Percentiles rank a stretch among this genome's conserved stretches.
Conservation (phyloP, 1,284 basidiomycete species). For the Ustilago cynodontis region DNA sequence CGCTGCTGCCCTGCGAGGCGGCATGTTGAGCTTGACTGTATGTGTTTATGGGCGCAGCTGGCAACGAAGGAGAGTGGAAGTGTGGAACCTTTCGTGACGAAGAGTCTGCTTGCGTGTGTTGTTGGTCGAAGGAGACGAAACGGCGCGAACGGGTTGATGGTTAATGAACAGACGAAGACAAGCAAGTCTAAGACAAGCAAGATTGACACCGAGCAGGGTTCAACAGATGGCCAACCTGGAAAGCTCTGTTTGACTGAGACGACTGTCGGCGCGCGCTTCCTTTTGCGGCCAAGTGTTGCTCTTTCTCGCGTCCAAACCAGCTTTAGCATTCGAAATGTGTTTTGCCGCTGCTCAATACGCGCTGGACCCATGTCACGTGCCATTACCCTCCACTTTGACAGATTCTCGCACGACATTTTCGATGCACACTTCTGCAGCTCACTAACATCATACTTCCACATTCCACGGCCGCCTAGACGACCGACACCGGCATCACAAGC, state of each 20-base stretch:
- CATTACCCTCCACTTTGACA: constrained; percentile 8
- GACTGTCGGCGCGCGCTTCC: not conserved
- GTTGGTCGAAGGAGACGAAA: too few species aligned
- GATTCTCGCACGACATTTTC: constrained; percentile 29
- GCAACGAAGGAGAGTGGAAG: too few species aligned
- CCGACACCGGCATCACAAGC: too few species aligned
- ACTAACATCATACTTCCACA: not conserved
- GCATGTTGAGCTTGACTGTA: constrained; percentile 7
- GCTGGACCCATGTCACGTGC: constrained; percentile 32
- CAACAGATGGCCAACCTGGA: not conserved
- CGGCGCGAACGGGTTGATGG: not conserved
- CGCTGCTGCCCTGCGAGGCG: constrained; percentile 44
- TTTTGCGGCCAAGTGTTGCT: constrained; percentile 15
- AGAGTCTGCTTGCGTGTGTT: too few species aligned
- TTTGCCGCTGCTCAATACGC: constrained; percentile 17
- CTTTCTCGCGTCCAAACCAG: constrained; percentile 9
- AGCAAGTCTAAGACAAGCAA: too few species aligned
- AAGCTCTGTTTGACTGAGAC: not conserved
- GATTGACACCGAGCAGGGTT: not conserved
- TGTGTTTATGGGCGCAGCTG: too few species aligned
- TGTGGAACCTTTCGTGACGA: not conserved
- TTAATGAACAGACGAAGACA: too few species aligned
- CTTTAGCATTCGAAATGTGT: constrained; percentile 5
- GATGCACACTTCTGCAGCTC: not conserved
- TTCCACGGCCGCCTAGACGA: too few species aligned